These are phyloP conservation scores for Colletotrichum lindemuthianum DNA, from an alignment of 2,329 filamentous ascomycete species.

Conservation along the genomic window DNA sequence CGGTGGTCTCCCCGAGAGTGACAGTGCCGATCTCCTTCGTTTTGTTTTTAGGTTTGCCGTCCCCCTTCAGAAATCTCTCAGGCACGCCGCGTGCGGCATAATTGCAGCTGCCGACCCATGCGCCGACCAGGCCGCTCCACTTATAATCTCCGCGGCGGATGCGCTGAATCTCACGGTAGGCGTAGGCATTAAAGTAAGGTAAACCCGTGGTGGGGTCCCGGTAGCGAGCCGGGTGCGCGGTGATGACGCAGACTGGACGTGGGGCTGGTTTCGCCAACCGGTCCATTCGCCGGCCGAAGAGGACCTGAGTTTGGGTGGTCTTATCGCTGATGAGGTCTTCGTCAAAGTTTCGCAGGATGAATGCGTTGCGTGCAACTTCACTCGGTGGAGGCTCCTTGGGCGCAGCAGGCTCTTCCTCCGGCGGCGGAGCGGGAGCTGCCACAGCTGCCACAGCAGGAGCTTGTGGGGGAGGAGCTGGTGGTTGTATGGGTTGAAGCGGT, in stretches of 20 bases:
- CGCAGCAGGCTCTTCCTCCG: constrained; percentile 32
- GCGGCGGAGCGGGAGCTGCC: constrained; percentile 30
- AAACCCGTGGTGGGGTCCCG: constrained; percentile 86
- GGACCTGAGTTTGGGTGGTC: constrained; percentile 65
- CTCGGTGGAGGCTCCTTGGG: constrained; percentile 38
- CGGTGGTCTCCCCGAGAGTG: constrained; percentile 36
- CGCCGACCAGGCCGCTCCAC: constrained; percentile 84
- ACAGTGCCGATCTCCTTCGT: constrained; percentile 16
- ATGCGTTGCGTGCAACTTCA: constrained; percentile 64
- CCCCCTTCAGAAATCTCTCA: constrained; percentile 69
- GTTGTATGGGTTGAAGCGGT: constrained; percentile 33
- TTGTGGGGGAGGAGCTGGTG: constrained; percentile 29
- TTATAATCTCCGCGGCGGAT: constrained; percentile 78
- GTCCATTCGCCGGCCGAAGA: constrained; percentile 67
- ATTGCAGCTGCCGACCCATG: constrained; percentile 78
- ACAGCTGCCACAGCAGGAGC: constrained; percentile 28
- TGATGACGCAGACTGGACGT: constrained; percentile 79
- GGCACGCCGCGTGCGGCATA: constrained; percentile 81
- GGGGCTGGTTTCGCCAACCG: constrained; percentile 64
- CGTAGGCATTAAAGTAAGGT: constrained; percentile 80
- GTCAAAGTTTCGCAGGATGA: constrained; percentile 70
- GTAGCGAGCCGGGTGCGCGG: constrained; percentile 82
- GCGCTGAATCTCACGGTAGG: constrained; percentile 84
- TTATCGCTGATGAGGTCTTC: constrained; percentile 66
- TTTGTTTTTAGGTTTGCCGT: constrained; percentile 41